Conservation (phyloP, 2,329 filamentous ascomycete species). For the Boeremia exigua region DNA sequence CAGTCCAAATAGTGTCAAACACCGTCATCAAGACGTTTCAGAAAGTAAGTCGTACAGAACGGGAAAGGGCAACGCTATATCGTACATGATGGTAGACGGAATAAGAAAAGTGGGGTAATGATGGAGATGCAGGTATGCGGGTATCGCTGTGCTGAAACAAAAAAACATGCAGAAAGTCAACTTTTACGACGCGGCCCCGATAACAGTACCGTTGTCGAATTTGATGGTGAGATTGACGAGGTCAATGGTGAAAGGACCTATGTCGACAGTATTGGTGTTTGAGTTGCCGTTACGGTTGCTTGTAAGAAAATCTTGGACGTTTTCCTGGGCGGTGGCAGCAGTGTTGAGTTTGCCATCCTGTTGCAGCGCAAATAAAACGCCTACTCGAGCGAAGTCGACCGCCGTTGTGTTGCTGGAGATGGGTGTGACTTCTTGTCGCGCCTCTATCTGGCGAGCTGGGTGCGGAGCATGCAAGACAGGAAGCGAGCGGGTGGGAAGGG, state of each 20-base stretch:
- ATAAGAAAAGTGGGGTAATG: conserved; percentile 1
- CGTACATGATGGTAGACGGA: conserved; percentile 2
- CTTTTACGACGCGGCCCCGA: conserved; percentile 25
- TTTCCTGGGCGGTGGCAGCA: conserved; percentile 53
- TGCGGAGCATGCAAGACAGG: conserved; percentile 35
- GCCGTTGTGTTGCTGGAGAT: conserved; percentile 45
- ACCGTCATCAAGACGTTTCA: conserved; percentile 9
- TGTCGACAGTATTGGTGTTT: conserved; percentile 31
- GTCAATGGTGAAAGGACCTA: conserved; percentile 41
- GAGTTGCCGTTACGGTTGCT: conserved; percentile 38
- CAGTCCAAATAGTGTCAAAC: conserved; percentile 9
- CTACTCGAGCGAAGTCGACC: conserved; percentile 55
- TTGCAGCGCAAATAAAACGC: conserved; percentile 55
- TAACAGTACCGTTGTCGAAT: conserved; percentile 43
- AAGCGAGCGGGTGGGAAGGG: conserved; percentile 30
- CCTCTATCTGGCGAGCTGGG: conserved; percentile 20
- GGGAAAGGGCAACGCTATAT: conserved; percentile 7
- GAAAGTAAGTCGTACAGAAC: background rate
- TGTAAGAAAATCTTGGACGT: conserved; percentile 48
- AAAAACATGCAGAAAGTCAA: conserved; percentile 7
- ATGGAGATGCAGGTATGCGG: conserved; percentile 17
- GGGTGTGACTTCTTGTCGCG: conserved; percentile 32
- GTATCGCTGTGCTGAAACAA: conserved; percentile 19
- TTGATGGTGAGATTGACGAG: conserved; percentile 39
- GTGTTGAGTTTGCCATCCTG: conserved; percentile 47